phyloP scores from a whole-genome alignment of 306 rosid genomes.

The Cucurbita argyrosperma region DNA sequence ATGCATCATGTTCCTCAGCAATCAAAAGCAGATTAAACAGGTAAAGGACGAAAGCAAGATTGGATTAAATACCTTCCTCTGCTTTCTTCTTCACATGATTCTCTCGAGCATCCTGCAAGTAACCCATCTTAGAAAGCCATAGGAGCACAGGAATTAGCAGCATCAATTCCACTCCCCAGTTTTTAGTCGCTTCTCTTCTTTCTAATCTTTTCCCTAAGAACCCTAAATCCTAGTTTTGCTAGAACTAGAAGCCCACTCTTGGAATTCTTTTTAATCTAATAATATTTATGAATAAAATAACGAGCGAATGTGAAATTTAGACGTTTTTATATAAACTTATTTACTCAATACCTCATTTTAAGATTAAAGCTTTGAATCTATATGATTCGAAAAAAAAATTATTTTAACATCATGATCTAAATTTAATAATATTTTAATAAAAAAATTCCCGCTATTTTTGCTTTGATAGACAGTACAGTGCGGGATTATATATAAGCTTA shows the following conservation, averaged over 20 bases:
- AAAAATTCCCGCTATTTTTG: not conserved
- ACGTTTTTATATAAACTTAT: too few species aligned
- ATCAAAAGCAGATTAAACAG: not conserved
- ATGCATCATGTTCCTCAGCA: not conserved
- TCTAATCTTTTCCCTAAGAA: not conserved
- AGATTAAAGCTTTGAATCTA: too few species aligned
- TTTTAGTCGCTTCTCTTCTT: not conserved
- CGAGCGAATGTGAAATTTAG: too few species aligned
- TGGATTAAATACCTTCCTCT: conserved; percentile 54
- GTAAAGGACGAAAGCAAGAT: not conserved
- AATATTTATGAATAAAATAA: too few species aligned
- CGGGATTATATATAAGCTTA: not conserved
- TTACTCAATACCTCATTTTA: too few species aligned
- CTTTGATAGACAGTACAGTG: not conserved
- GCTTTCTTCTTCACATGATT: conserved; percentile 98
- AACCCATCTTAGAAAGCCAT: conserved; percentile 37
- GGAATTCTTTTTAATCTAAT: too few species aligned
- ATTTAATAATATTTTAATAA: not conserved
- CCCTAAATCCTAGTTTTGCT: not conserved
- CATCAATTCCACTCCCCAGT: not conserved
- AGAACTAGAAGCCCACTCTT: too few species aligned
- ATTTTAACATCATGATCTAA: not conserved
- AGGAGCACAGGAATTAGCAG: not conserved
- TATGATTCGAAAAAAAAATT: too few species aligned
- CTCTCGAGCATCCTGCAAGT: conserved; percentile 70